phyloP scores from a whole-genome alignment of 2,329 filamentous ascomycete genomes.

The Chalaropsis thielavioides region DNA sequence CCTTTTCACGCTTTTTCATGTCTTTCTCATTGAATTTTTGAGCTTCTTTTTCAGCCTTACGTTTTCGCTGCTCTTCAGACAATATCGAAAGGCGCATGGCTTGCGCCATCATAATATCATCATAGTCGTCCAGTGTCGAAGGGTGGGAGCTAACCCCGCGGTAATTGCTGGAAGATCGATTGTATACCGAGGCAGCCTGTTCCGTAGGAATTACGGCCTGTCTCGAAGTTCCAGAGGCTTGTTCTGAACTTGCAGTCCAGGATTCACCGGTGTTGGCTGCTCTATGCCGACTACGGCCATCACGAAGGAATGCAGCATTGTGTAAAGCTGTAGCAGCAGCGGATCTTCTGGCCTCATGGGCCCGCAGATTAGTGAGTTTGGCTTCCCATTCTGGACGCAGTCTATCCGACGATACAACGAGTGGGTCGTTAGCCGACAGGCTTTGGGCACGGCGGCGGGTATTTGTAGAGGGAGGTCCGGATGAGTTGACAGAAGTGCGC shows the following conservation, averaged over 20 bases:
- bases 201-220: neutral
- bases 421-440: constrained; percentile 67
- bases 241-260: neutral
- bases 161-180: neutral
- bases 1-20: constrained; percentile 76
- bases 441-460: constrained; percentile 38
- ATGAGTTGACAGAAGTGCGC: constrained; percentile 60
- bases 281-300: constrained; percentile 38
- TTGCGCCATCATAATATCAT: constrained; percentile 98
- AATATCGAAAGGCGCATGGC: constrained; percentile 84
- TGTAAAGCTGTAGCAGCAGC: constrained; percentile 90
- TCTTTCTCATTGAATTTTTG: constrained; percentile 63
- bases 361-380: constrained; percentile 71
- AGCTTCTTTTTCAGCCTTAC: constrained; percentile 66
- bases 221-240: neutral
- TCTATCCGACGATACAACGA: constrained; percentile 82
- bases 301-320: constrained; percentile 68
- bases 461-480: constrained; percentile 29
- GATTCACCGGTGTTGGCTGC: neutral
- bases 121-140: constrained; percentile 56
- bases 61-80: constrained; percentile 82
- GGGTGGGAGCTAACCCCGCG: constrained; percentile 6
- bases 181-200: neutral
- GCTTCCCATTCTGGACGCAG: constrained; percentile 89
- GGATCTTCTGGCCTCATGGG: constrained; percentile 71